Percentiles rank a stretch among this genome's conserved stretches.
phyloP scores from a whole-genome alignment of 2,329 filamentous ascomycete genomes.

The Hymenoscyphus fructigenus region DNA sequence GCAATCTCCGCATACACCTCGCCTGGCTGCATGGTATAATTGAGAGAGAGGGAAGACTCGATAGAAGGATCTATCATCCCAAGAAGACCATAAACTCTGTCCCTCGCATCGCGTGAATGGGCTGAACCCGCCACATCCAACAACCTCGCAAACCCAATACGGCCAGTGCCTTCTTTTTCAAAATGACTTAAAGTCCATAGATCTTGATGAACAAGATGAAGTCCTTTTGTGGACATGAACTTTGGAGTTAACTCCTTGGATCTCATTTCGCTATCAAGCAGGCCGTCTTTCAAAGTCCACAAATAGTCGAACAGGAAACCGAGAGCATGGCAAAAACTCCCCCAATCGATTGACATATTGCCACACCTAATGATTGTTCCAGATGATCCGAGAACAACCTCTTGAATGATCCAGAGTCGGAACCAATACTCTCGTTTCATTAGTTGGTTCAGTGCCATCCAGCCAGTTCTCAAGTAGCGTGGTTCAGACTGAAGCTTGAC shows the following conservation, averaged over 20 bases:
- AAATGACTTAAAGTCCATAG: not conserved
- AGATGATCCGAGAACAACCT: conserved; percentile 21
- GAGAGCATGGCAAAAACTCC: conserved; percentile 16
- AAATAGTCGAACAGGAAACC: conserved; percentile 14
- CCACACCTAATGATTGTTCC: conserved; percentile 13
- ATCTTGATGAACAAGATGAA: not conserved
- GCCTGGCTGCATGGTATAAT: conserved; percentile 12
- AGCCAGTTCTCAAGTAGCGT: conserved; percentile 12
- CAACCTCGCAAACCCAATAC: not conserved
- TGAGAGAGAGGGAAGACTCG: conserved; percentile 11
- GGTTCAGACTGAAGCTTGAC: conserved; percentile 7
- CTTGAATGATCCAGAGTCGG: conserved; percentile 27
- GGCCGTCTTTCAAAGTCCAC: conserved; percentile 16
- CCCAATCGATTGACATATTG: conserved; percentile 11
- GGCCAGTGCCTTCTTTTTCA: not conserved
- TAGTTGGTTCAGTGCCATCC: conserved; percentile 15
- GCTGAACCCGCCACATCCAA: conserved; percentile 17
- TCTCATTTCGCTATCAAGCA: conserved; percentile 10
- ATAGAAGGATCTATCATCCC: conserved; percentile 19
- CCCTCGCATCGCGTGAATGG: conserved; percentile 15
- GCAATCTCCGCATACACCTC: conserved; percentile 15
- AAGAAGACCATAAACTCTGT: conserved; percentile 25
- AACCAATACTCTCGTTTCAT: conserved; percentile 22
- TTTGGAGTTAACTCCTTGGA: not conserved
- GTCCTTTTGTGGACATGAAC: too few species aligned